Evolutionary conservation across 441 rosid genomes (phyloP).

Genomic region (Jatropha podagrica): DNA sequence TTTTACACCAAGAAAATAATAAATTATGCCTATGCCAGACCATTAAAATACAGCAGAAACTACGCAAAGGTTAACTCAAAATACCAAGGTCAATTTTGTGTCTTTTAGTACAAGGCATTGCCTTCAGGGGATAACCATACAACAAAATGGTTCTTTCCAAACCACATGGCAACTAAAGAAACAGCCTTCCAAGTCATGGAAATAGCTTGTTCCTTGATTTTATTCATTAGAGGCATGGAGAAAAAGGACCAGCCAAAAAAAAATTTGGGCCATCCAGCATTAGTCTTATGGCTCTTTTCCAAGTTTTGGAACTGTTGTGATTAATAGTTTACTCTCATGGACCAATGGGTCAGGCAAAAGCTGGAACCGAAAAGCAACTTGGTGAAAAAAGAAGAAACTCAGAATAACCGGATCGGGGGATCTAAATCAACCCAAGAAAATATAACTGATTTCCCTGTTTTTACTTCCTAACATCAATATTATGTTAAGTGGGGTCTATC

Average conservation of each 20-base stretch:
- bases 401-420: background rate
- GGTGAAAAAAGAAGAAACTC: background rate
- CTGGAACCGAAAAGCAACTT: background rate
- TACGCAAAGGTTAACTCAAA: background rate
- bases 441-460: background rate
- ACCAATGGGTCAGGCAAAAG: background rate
- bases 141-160: background rate
- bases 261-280: background rate
- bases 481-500: background rate
- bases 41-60: background rate
- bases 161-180: background rate
- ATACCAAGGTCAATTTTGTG: background rate
- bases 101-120: background rate
- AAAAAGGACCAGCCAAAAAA: background rate
- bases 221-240: background rate
- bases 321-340: background rate
- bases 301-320: background rate
- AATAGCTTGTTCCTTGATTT: background rate
- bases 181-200: background rate
- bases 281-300: background rate
- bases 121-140: background rate
- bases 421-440: background rate
- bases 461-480: background rate
- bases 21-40: background rate
- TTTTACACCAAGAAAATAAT: background rate